Percentiles rank a stretch among this genome's conserved stretches.
Conservation (phyloP, 371 early-diverging fungal genomes). For the Mortierella sp. region DNA sequence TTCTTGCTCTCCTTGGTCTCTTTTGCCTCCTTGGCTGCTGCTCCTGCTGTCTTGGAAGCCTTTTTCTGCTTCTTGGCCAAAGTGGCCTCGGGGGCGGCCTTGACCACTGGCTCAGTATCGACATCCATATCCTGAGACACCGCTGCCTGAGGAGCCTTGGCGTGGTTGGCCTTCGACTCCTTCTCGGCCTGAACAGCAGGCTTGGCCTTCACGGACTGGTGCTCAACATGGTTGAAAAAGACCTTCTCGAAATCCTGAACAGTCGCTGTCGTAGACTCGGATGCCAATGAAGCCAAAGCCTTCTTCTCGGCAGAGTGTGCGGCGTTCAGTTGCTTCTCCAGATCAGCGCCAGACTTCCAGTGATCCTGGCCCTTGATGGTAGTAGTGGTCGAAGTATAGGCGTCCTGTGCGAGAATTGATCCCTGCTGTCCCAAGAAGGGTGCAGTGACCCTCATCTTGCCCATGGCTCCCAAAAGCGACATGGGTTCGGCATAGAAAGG, state of each 20-base stretch:
- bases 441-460: conserved; percentile 69
- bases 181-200: conserved; percentile 16
- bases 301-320: conserved; percentile 59
- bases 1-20: conserved; percentile 14
- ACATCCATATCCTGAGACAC: conserved; percentile 37
- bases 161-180: conserved; percentile 23
- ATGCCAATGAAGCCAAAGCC: conserved; percentile 28
- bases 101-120: conserved; percentile 27
- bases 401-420: conserved; percentile 37
- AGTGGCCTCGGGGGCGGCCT: conserved; percentile 3
- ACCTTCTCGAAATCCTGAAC: conserved; percentile 32
- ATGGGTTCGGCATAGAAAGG: conserved; percentile 76
- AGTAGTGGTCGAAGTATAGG: conserved; percentile 42
- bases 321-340: conserved; percentile 53
- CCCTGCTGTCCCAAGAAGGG: conserved; percentile 55
- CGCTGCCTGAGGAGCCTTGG: conserved; percentile 10
- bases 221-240: conserved; percentile 46
- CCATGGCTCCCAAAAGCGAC: conserved; percentile 78
- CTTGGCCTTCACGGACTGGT: conserved; percentile 46
- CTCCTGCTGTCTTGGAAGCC: conserved; percentile 2
- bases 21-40: conserved; percentile 24
- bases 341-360: conserved; percentile 15
- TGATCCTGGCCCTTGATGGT: conserved; percentile 47
- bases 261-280: conserved; percentile 23
- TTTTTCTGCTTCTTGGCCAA: conserved; percentile 13